These are phyloP conservation scores for Aspergillus novofumigatus DNA, from an alignment of 2,329 filamentous ascomycete genomes.

Conservation along the genomic window DNA sequence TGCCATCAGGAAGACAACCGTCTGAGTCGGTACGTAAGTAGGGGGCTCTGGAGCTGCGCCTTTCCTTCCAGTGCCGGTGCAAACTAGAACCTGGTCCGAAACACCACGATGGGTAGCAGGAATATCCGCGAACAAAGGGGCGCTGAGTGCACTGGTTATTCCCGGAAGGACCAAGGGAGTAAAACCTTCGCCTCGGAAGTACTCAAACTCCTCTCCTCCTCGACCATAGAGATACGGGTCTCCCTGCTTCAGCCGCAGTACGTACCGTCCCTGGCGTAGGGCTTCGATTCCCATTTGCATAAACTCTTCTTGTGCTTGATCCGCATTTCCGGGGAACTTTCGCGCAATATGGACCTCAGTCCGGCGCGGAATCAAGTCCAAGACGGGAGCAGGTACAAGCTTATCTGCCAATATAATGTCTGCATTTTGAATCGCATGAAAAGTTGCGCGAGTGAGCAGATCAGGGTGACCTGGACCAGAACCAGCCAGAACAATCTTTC, in stretches of 20 bases:
- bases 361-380: conserved; percentile 84
- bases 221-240: conserved; percentile 96
- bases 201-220: conserved; percentile 86
- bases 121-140: conserved; percentile 82
- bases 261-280: conserved; percentile 65
- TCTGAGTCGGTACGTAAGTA: conserved; percentile 69
- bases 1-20: conserved; percentile 93
- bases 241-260: conserved; percentile 89
- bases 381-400: conserved; percentile 67
- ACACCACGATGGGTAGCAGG: conserved; percentile 86
- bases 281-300: conserved; percentile 71
- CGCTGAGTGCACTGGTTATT: conserved; percentile 81
- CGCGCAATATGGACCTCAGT: conserved; percentile 88
- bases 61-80: conserved; percentile 91
- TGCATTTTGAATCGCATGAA: conserved; percentile 45
- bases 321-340: conserved; percentile 97
- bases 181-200: conserved; percentile 70
- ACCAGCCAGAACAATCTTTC: conserved; percentile 81
- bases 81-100: conserved; percentile 90
- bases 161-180: conserved; percentile 75
- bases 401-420: conserved; percentile 51
- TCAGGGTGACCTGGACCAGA: conserved; percentile 91
- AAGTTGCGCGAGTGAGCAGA: conserved; percentile 67
- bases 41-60: conserved; percentile 79
- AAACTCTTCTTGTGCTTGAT: conserved; percentile 87